Evolutionary conservation across 73 alveolate genomes (phyloP).

Genomic region (Vitrella brassicaformis): DNA sequence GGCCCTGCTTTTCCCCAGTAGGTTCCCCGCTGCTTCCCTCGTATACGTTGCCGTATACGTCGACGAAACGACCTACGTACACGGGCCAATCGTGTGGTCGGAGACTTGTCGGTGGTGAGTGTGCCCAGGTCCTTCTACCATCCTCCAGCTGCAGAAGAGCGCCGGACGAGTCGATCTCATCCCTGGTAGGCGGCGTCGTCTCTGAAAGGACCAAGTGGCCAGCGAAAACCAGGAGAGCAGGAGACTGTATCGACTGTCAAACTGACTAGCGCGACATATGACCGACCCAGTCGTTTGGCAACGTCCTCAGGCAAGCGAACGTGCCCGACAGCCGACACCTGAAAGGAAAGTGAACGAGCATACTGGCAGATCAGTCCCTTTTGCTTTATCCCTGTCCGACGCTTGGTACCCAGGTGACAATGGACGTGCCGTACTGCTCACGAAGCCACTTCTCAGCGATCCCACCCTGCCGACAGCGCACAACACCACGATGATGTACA

Average conservation of each 20-base stretch:
- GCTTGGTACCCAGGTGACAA: slow-evolving; percentile 47
- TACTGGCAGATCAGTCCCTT: background rate
- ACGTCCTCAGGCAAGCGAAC: no score
- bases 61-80: slow-evolving; percentile 10
- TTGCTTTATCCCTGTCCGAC: no score
- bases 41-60: slow-evolving; percentile 16
- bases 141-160: slow-evolving; percentile 17
- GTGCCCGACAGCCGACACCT: background rate
- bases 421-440: slow-evolving; percentile 3
- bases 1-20: background rate
- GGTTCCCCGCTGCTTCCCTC: background rate
- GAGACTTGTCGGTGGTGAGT: no score
- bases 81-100: background rate
- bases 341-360: background rate
- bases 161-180: slow-evolving; percentile 18
- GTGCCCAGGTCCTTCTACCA: background rate
- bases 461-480: slow-evolving; percentile 17
- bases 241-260: background rate
- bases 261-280: background rate
- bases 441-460: slow-evolving; percentile 47
- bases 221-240: background rate
- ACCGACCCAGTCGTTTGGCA: no score
- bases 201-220: background rate
- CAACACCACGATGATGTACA: background rate
- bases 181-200: slow-evolving; percentile 19